phyloP scores from a whole-genome alignment of 352 stramenopile genomes.

The Globisporangium irregulare region DNA sequence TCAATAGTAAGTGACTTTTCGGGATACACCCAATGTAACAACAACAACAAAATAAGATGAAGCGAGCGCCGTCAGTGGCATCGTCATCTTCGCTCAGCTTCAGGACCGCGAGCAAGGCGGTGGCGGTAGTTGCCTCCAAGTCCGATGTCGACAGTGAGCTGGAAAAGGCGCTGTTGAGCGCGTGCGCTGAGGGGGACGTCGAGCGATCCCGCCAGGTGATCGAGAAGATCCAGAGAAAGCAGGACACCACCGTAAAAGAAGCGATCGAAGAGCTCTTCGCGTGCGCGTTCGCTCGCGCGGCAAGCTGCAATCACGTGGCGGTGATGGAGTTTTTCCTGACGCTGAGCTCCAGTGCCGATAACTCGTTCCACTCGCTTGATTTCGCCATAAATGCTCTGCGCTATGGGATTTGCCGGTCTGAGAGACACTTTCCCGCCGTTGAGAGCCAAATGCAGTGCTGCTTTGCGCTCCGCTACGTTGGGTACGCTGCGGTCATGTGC shows the following conservation, averaged over 20 bases:
- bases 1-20: not conserved
- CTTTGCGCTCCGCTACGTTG: constrained; percentile 38
- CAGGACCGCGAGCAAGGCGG: not conserved
- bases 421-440: constrained; percentile 30
- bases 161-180: constrained; percentile 9
- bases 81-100: not conserved
- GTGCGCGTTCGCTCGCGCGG: constrained; percentile 20
- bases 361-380: constrained; percentile 4
- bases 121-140: not conserved
- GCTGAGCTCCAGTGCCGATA: not conserved
- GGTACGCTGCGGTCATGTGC: constrained; percentile 35
- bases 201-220: constrained; percentile 3
- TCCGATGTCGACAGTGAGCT: constrained; percentile 8
- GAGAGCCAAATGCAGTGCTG: constrained; percentile 26
- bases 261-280: constrained; percentile 22
- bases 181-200: constrained; percentile 10
- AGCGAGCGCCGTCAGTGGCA: not conserved
- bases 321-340: constrained; percentile 15
- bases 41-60: not conserved
- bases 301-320: constrained; percentile 12
- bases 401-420: constrained; percentile 33
- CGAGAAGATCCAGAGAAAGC: constrained; percentile 9
- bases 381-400: constrained; percentile 10
- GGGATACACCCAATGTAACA: not conserved
- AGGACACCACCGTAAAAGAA: not conserved